Evolutionary conservation across 495 filamentous ascomycete genomes (phyloP), one percentile per base, ranked within the genome.

Genomic region (Diplogelasinospora grovesii): DNA sequence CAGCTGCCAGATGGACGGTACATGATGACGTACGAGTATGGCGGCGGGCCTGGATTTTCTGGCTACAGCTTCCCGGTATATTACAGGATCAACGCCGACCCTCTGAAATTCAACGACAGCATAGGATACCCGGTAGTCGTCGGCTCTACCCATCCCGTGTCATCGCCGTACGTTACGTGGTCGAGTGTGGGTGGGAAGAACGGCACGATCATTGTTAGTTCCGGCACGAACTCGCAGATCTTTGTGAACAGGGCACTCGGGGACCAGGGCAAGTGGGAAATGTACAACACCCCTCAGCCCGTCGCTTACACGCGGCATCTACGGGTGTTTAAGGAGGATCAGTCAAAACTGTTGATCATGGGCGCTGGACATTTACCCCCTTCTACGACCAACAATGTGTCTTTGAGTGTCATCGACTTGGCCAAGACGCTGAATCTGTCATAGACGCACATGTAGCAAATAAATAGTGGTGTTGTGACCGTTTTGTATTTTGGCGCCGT

Each of bases 21-120:
- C 49, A 78, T 85, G 46, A 71, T 74, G 56, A 68, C 69, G 20
- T 81, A 81, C 52, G 80, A 85, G 57, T 78, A 74, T 45, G 75
- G 77, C 28, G 78, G 77, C 8, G 48, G 33, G 24, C 65, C 67
- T 43, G 63, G 57, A 3, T 72, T 78, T 76, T 79, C 62, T n/a
- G n/a, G n/a, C n/a, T n/a, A n/a, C n/a, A n/a, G n/a, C n/a, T n/a
- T n/a, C n/a, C 75, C 78, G 5, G 64, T 83, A 3, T 81, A 81
- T 67, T 71, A 68, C 52, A 54, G 54, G 18, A 50, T 70, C 30
- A 64, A 68, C 21, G 53, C 61, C 11, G 58, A 70, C 36, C 81
- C 81, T 0, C 66, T 75, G 22, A 48, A 66, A 10, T 79, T 85
- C 47, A 53, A 59, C 42, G 43, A 52, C 19, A 64, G 63, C 6